These are phyloP conservation scores for Elsinoe arachidis DNA, from an alignment of 2,329 filamentous ascomycete genomes.

Conservation along the genomic window DNA sequence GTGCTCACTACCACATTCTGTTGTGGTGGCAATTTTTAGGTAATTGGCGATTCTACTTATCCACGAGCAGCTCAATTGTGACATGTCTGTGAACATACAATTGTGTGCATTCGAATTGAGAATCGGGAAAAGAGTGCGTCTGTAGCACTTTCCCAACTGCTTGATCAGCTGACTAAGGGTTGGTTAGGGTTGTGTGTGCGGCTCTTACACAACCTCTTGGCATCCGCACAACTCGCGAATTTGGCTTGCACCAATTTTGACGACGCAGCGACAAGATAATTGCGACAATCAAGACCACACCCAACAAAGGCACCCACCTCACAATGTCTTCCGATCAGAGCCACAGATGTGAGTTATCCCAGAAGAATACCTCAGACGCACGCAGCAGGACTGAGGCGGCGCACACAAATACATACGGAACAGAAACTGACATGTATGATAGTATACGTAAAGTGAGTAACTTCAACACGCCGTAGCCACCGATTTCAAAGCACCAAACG, in stretches of 20 bases:
- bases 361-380: background rate
- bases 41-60: too few relatives aligned
- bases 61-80: too few relatives aligned
- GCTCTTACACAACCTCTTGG: too few relatives aligned
- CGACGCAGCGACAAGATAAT: too few relatives aligned
- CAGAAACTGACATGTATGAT: conserved; percentile 4
- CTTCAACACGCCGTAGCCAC: background rate
- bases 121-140: too few relatives aligned
- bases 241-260: background rate
- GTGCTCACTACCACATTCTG: background rate
- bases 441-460: conserved; percentile 32
- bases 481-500: background rate
- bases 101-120: too few relatives aligned
- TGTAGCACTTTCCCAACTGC: too few relatives aligned
- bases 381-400: background rate
- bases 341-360: conserved; percentile 12
- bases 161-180: too few relatives aligned
- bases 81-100: too few relatives aligned
- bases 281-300: background rate
- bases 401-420: background rate
- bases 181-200: too few relatives aligned
- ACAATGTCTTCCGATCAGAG: conserved; percentile 12
- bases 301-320: background rate
- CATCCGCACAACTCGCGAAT: background rate
- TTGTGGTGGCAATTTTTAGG: too few relatives aligned